phyloP scores from a whole-genome alignment of 106 monocot species.

The Chionographis japonica region DNA sequence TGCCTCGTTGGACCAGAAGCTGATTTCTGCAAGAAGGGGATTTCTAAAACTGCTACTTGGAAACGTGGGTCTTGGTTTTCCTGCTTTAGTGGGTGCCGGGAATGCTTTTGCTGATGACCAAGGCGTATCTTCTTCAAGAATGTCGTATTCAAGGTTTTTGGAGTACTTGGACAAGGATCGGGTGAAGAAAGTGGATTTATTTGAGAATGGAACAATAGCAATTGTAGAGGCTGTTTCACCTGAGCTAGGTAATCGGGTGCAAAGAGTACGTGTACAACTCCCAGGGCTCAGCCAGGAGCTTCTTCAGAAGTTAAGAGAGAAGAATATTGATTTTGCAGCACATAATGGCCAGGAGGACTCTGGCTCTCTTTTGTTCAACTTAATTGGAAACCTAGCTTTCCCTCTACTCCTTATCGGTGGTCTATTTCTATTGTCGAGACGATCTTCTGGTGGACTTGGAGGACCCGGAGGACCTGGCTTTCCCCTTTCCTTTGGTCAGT shows the following conservation, averaged over 20 bases:
- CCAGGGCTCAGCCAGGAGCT: slow-evolving; percentile 92
- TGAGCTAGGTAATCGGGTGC: slow-evolving; percentile 81
- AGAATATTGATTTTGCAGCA: slow-evolving; percentile 95
- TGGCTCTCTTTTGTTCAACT: slow-evolving; percentile 76
- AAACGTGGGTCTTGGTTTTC: slow-evolving; percentile 63
- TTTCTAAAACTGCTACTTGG: slow-evolving; percentile 86
- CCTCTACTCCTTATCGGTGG: slow-evolving; percentile 87
- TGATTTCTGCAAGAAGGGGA: slow-evolving; percentile 50
- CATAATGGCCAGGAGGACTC: slow-evolving; percentile 89
- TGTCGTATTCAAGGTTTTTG: slow-evolving; percentile 95
- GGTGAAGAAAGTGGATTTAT: slow-evolving; percentile 84
- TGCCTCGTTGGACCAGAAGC: slow-evolving; percentile 62
- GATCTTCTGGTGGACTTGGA: slow-evolving; percentile 84
- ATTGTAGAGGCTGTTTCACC: slow-evolving; percentile 94
- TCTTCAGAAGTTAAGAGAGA: slow-evolving; percentile 89
- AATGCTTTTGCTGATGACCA: slow-evolving; percentile 85
- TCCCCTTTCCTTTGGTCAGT: slow-evolving; percentile 83
- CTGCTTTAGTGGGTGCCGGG: slow-evolving; percentile 35
- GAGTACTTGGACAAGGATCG: slow-evolving; percentile 94
- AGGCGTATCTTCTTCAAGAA: slow-evolving; percentile 90
- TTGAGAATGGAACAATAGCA: slow-evolving; percentile 96
- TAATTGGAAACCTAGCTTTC: slow-evolving; percentile 93
- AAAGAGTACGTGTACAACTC: slow-evolving; percentile 92
- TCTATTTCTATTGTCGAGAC: slow-evolving; percentile 82
- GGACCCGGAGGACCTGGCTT: slow-evolving; percentile 90